Evolutionary conservation across 23 red algal species (phyloP).

Genomic region (Agarophyton chilense): DNA sequence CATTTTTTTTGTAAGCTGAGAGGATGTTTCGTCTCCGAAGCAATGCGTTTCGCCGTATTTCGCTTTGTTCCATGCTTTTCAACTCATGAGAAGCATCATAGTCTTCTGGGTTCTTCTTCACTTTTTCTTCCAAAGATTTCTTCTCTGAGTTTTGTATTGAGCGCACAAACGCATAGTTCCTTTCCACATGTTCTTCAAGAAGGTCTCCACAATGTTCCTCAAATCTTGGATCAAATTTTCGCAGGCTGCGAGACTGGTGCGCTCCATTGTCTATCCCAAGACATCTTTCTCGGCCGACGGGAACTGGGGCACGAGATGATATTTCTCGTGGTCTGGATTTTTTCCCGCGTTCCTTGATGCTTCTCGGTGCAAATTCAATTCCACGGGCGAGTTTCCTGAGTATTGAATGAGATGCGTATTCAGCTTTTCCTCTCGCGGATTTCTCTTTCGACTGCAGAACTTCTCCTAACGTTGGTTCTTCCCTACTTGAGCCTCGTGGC

Average conservation of each 20-base stretch:
- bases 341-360: background rate
- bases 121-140: slow-evolving; percentile 2
- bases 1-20: slow-evolving; percentile 3
- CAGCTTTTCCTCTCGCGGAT: background rate
- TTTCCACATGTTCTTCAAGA: slow-evolving; percentile 37
- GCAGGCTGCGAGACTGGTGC: slow-evolving; percentile 14
- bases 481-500: background rate
- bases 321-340: slow-evolving; percentile 62
- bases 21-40: slow-evolving; percentile 26
- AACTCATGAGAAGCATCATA: slow-evolving; percentile 35
- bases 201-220: slow-evolving; percentile 66
- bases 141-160: slow-evolving; percentile 2
- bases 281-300: slow-evolving; percentile 57
- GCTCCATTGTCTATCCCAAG: slow-evolving; percentile 48
- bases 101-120: slow-evolving; percentile 18
- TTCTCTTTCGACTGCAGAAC: background rate
- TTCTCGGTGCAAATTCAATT: background rate
- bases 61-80: slow-evolving; percentile 35
- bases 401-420: background rate
- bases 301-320: slow-evolving; percentile 51
- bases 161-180: slow-evolving; percentile 55
- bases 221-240: slow-evolving; percentile 69
- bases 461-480: slow-evolving; percentile 1
- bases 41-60: slow-evolving; percentile 23
- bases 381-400: background rate